Evolutionary conservation across 2,329 filamentous ascomycete species (phyloP).

Genomic region (Parafenestella ontariensis): DNA sequence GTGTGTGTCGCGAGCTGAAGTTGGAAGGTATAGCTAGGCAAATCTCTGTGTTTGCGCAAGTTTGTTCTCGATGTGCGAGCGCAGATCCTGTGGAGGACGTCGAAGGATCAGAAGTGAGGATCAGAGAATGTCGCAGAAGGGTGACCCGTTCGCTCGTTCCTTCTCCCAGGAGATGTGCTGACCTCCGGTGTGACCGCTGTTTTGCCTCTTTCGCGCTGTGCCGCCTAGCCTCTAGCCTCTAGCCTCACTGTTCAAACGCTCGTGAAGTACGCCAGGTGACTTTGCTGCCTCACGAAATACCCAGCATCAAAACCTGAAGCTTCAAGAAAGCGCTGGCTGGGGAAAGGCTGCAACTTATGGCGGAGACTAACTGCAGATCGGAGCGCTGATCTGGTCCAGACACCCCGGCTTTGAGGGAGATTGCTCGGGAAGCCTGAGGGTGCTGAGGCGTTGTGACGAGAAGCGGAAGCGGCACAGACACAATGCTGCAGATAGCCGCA

Average conservation of each 20-base stretch:
- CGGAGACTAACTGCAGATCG: slow-evolving; percentile 17
- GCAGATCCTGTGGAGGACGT: not conserved
- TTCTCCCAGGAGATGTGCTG: slow-evolving; percentile 21
- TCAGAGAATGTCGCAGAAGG: slow-evolving; percentile 13
- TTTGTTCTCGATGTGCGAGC: not conserved
- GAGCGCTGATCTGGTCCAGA: slow-evolving; percentile 8
- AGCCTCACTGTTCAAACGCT: slow-evolving; percentile 24
- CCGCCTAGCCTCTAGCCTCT: no score
- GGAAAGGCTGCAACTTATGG: slow-evolving; percentile 1
- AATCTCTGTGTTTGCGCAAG: not conserved
- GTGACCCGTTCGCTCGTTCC: slow-evolving; percentile 19
- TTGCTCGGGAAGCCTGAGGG: slow-evolving; percentile 15
- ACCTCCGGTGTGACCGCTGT: slow-evolving; percentile 30
- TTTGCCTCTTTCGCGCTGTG: slow-evolving; percentile 19
- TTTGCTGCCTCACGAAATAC: slow-evolving; percentile 9
- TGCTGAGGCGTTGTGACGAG: slow-evolving; percentile 11
- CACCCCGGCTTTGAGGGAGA: slow-evolving; percentile 18
- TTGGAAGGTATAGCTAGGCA: not conserved
- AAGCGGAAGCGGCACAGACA: slow-evolving; percentile 12
- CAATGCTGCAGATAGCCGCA: slow-evolving; percentile 13
- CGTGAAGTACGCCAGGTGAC: slow-evolving; percentile 19
- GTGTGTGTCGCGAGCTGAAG: not conserved
- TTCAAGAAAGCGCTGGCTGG: slow-evolving; percentile 1
- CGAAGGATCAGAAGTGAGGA: not conserved
- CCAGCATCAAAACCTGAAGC: not conserved